Percentiles rank a stretch among this genome's conserved stretches.
These are phyloP conservation scores for Tolypocladium paradoxum DNA, from an alignment of 2,329 filamentous ascomycete genomes.

Conservation along the genomic window DNA sequence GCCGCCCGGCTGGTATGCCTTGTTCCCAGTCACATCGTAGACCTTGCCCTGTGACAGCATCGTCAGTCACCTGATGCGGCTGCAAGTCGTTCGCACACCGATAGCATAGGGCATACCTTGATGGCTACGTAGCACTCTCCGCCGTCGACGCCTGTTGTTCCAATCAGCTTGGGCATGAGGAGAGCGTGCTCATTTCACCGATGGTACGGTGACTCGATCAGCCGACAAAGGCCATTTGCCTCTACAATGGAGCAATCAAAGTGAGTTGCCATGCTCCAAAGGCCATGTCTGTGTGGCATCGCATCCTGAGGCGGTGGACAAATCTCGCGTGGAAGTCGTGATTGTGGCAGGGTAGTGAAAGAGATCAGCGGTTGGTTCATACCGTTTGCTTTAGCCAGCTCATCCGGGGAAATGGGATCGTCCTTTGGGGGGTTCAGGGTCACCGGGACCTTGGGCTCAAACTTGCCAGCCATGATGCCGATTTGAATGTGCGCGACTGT, in stretches of 20 bases:
- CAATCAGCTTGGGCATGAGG: neutral
- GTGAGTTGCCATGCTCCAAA: neutral
- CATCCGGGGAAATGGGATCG: conserved; percentile 71
- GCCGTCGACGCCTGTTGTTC: conserved; percentile 48
- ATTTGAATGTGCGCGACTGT: neutral
- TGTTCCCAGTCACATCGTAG: conserved; percentile 88
- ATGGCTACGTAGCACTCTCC: conserved; percentile 59
- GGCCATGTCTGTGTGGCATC: neutral
- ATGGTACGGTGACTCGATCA: neutral
- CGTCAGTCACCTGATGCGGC: conserved; percentile 1
- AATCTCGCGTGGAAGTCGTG: neutral
- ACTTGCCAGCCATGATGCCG: conserved; percentile 47
- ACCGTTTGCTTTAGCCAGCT: conserved; percentile 78
- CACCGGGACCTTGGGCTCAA: conserved; percentile 69
- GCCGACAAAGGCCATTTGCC: neutral
- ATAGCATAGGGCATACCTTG: conserved; percentile 37
- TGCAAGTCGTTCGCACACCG: neutral
- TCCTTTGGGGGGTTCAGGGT: conserved; percentile 75
- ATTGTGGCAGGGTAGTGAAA: neutral
- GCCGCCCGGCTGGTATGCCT: conserved; percentile 71
- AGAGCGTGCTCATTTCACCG: neutral
- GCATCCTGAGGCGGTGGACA: neutral
- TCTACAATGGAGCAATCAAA: neutral
- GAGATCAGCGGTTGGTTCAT: conserved; percentile 17
- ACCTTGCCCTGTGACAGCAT: conserved; percentile 59